Conservation (phyloP, 2,329 filamentous ascomycete species). For the Cladorrhinum sp. region DNA sequence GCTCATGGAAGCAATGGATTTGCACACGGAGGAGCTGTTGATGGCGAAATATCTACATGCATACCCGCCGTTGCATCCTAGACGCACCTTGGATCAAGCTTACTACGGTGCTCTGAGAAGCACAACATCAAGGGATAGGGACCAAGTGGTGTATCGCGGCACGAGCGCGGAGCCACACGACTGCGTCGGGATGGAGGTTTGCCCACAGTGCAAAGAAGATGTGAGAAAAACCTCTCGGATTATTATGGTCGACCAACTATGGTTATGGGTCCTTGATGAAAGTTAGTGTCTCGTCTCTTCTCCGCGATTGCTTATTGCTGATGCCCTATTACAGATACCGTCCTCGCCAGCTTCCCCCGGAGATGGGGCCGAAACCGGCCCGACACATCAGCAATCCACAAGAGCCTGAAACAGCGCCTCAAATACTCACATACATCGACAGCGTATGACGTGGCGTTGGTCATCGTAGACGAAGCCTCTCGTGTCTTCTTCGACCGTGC, state of each 20-base stretch:
- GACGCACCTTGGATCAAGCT: conserved; percentile 46
- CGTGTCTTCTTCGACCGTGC: conserved; percentile 25
- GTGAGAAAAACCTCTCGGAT: conserved; percentile 29
- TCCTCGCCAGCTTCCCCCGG: conserved; percentile 35
- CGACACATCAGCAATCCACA: conserved; percentile 23
- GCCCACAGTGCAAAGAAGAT: conserved; percentile 28
- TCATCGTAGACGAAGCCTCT: conserved; percentile 23
- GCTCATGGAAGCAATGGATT: conserved; percentile 37
- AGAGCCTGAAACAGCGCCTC: conserved; percentile 17
- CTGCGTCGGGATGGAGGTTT: conserved; percentile 18
- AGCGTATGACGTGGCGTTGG: conserved; percentile 22
- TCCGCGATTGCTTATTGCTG: no score
- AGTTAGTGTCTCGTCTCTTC: conserved; percentile 6
- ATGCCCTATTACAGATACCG: conserved; percentile 23
- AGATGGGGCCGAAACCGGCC: conserved; percentile 39
- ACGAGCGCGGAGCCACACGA: conserved; percentile 30
- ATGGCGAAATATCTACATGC: conserved; percentile 34
- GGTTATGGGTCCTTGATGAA: conserved; percentile 34
- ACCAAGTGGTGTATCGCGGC: conserved; percentile 42
- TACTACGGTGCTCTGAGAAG: conserved; percentile 31
- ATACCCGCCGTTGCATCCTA: conserved; percentile 39
- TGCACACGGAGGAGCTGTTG: conserved; percentile 35
- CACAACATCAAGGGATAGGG: conserved; percentile 40
- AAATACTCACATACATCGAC: conserved; percentile 14
- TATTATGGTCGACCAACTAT: conserved; percentile 35